Evolutionary conservation across 768 basidiomycete genomes (phyloP).

Genomic region (Astraeus odoratus): DNA sequence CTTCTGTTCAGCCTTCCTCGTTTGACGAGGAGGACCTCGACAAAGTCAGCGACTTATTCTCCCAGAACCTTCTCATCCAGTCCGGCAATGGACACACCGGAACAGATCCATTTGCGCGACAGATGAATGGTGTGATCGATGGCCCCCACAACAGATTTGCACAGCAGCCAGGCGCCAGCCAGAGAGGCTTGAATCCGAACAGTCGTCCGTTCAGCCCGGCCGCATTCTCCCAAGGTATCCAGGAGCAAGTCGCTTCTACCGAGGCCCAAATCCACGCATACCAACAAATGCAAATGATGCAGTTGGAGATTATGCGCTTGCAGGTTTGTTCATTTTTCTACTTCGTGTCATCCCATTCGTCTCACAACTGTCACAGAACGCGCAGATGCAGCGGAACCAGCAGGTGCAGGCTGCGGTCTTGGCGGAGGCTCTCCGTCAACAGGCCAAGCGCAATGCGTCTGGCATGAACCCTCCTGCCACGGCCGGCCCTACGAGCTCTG

Average conservation of each 20-base stretch:
- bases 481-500: slow-evolving; percentile 59
- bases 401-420: slow-evolving; percentile 70
- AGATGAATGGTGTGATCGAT: slow-evolving; percentile 70
- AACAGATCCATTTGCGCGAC: slow-evolving; percentile 33
- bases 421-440: slow-evolving; percentile 51
- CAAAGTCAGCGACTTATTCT: slow-evolving; percentile 50
- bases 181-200: slow-evolving; percentile 48
- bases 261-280: slow-evolving; percentile 55
- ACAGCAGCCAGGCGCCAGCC: slow-evolving; percentile 51
- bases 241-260: slow-evolving; percentile 32
- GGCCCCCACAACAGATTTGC: slow-evolving; percentile 58
- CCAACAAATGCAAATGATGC: slow-evolving; percentile 75
- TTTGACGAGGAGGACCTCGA: slow-evolving; percentile 55
- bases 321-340: slow-evolving; percentile 46
- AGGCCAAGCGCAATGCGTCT: slow-evolving; percentile 28
- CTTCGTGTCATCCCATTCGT: neutral
- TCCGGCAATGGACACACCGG: slow-evolving; percentile 18
- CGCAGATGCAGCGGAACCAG: slow-evolving; percentile 52
- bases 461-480: slow-evolving; percentile 50
- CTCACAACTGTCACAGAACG: slow-evolving; percentile 35
- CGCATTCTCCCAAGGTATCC: slow-evolving; percentile 31
- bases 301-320: slow-evolving; percentile 73
- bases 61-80: slow-evolving; percentile 46
- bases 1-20: slow-evolving; percentile 35
- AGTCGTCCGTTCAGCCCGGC: slow-evolving; percentile 41